Base-by-base conservation (phyloP, 495 filamentous ascomycete species). In the Neurospora intermedia region DNA sequence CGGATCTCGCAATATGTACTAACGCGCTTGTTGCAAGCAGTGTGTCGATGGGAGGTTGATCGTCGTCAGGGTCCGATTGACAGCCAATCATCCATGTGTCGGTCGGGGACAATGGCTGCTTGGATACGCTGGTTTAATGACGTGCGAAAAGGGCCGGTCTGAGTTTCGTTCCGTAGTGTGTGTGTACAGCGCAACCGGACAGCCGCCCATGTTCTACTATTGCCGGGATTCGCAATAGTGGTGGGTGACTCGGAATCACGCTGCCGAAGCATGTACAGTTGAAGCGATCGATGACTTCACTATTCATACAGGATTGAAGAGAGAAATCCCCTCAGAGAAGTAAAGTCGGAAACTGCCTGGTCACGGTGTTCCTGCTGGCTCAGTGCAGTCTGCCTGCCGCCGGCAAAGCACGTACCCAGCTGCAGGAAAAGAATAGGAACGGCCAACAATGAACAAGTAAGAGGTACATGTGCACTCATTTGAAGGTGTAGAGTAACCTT, bases 11-110 rank as follows among this genome's bases (percentile, higher is more conserved):
- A 6, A 66, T 38, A 31, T 31, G 27, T 31, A 66, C 54, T 9
- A 66, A 27, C 54, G 54, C 27, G 54, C 54, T 66, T 66, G 31
- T 66, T 66, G 31, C 27, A 62, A 62, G 54, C 54, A 62, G n/a
- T 62, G 54, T 46, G 69, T 73, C 69, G 73, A 75, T 75, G 74
- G 69, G 15, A 70, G 70, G 72, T 76, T 75, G 76, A 78, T 78
- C 75, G 59, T 42, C 76, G 39, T 73, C 69, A 66, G 54, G 54
- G 54, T 35, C 27, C 15, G 54, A 7, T 66, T 31, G 23, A 38
- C 27, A 35, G 15, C 54, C 54, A 35, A 66, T 66, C 6, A 66
- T 35, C 54, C 23, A 66, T 35, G 54, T 66, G 27, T 66, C 54
- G 48, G 54, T 35, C 54, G 54, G 31, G 54, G 16, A 31, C 54